Base-by-base conservation (phyloP, 2,329 filamentous ascomycete species). In the Tetracladium maxilliforme region DNA sequence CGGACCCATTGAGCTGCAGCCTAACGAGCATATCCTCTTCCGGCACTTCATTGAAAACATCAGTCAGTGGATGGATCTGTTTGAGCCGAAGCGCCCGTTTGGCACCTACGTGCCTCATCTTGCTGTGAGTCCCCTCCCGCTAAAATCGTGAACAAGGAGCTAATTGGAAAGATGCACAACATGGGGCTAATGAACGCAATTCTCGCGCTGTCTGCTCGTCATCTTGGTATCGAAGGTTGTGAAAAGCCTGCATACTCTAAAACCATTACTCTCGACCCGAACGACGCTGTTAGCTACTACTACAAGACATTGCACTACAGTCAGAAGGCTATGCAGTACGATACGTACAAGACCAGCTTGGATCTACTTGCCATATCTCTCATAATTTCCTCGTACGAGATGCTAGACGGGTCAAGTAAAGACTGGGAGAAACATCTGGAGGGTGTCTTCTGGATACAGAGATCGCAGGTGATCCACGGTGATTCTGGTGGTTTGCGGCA, bases 361-460 rank as follows among this genome's bases (percentile, higher is more conserved):
- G 70, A 75, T 36, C 48, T 76, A 0, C 53, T 72, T 15, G 61
- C 64, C 0, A 75, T 68, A 0, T 59, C 66, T 0, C 47, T 74
- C 1, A 53, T 73, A n/a, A 64, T 75, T 16, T 70, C 64, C 9
- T 67, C 65, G 0, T 75, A 74, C 33, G 70, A 75, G 42, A 75
- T 75, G 70, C 58, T 74, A n/a, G 64, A 70, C 25, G 62, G 58
- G 4, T 58, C 59, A 5, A 38, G 42, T 42, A 63, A 42, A 14
- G 58, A 56, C 22, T 75, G 70, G 70, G 64, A 74, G 31, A 50
- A 65, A 3, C 70, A 76, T 38, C 48, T 75, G 0, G 65, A 72
- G 37, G 70, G 70, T 0, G 66, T 73, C 1, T 76, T 74, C 33
- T 73, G 69, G 63, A 74, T 75, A 10, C 62, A 73, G 29, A 49